phyloP scores from a whole-genome alignment of 2,329 filamentous ascomycete species.

The Sarocladiaceae sp. region DNA sequence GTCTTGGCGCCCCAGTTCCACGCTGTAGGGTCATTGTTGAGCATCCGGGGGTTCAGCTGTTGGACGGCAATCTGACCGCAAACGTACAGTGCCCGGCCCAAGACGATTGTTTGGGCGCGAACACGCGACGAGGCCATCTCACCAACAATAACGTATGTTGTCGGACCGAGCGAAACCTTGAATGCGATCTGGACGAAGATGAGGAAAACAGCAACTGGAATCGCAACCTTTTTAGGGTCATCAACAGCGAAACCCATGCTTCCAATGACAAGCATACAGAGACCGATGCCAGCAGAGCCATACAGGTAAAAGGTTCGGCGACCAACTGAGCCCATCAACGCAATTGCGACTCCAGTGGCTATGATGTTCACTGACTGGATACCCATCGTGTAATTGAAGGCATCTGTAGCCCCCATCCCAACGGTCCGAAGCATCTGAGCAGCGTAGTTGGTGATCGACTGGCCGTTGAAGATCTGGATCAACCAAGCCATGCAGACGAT shows the following conservation, averaged over 20 bases:
- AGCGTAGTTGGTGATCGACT: constrained; percentile 50
- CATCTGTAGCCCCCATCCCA: constrained; percentile 35
- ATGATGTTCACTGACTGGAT: constrained; percentile 41
- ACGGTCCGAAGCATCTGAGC: constrained; percentile 48
- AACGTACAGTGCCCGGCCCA: constrained; percentile 37
- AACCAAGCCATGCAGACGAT: constrained; percentile 24
- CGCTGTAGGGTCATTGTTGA: constrained; percentile 20
- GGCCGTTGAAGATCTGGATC: constrained; percentile 27
- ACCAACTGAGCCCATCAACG: constrained; percentile 30
- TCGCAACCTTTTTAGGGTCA: constrained; percentile 16
- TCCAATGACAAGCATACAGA: constrained; percentile 37
- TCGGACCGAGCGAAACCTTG: constrained; percentile 39
- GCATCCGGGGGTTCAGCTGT: constrained; percentile 30
- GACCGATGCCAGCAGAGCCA: constrained; percentile 35
- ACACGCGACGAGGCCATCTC: constrained; percentile 40
- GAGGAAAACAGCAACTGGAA: constrained; percentile 30
- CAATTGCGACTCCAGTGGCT: constrained; percentile 34
- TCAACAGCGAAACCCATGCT: constrained; percentile 27
- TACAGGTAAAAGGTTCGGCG: constrained; percentile 36
- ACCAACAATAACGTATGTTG: constrained; percentile 38
- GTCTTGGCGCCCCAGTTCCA: constrained; percentile 32
- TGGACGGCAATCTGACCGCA: constrained; percentile 33
- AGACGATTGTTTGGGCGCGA: constrained; percentile 37
- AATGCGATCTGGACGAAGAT: constrained; percentile 38
- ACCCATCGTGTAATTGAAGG: constrained; percentile 44